Base-by-base conservation (phyloP, 192 early-diverging fungal genomes). In the Coemansia sp. region DNA sequence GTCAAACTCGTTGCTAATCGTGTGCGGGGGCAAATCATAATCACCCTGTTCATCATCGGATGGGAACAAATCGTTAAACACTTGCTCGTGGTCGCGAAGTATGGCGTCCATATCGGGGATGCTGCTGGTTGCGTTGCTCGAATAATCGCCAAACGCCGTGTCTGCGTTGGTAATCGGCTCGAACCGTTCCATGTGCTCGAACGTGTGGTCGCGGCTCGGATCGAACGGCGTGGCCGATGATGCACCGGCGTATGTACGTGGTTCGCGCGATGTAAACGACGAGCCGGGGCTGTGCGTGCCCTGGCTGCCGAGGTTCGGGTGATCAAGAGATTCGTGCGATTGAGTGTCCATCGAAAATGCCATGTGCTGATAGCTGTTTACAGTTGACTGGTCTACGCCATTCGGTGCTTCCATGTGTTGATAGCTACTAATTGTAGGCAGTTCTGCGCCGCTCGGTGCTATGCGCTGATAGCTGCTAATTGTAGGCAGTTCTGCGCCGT, bases 261-360 rank as follows among this genome's bases (percentile, higher is more conserved):
- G 32, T 7, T 35, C 6, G 32, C 32, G 48, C 57, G 61, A 67
- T 25, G 47, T 7, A 3, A 65, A 11, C 39, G 74, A 70, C 32
- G 22, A 14, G 15, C 54, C 72, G 11, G 66, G 59, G 23, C 60
- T 52, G 23, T n/a, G 27, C 39, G 67, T 58, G 23, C 60, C 63
- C 68, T 79, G 76, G 62, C 77, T 80, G 38, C 72, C 77, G 60
- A 80, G 56, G 27, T 80, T 80, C 14, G 71, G 77, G 21, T 80
- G 77, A 22, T 80, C 77, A 29, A 74, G 67, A 39, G 77, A 74
- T 59, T 71, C 71, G 1, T 50, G 19, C 55, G 71, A 80, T 25
- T n/a, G 55, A 7, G 45, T 64, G 14, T 53, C 62, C 54, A 62
- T 41, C 32, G 63, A 65, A n/a, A 57, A 65, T 60, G 37, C 19